Evolutionary conservation across 225 moss, liverwort and hornwort genomes (phyloP).

Genomic region (Polytrichum formosum): DNA sequence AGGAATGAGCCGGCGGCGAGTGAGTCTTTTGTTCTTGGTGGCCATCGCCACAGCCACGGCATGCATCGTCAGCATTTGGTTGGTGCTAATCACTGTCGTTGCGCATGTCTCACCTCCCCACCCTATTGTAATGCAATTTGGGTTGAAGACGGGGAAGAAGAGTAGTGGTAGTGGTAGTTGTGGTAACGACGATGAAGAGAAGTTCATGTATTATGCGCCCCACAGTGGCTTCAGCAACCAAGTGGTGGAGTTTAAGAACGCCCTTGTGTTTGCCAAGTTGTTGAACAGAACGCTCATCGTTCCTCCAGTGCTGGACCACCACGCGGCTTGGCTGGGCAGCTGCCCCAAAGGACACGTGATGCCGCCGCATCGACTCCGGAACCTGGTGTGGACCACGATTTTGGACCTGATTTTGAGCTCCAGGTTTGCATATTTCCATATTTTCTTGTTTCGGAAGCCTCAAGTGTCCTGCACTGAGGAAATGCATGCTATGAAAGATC

Average conservation of each 20-base stretch:
- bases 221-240: conserved; percentile 79
- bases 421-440: conserved; percentile 26
- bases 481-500: too few relatives aligned
- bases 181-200: conserved; percentile 15
- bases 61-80: too few relatives aligned
- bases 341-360: conserved; percentile 43
- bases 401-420: too few relatives aligned
- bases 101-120: too few relatives aligned
- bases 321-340: conserved; percentile 46
- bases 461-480: too few relatives aligned
- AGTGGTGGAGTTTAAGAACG: conserved; percentile 54
- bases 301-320: conserved; percentile 74
- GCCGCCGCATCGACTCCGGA: conserved; percentile 34
- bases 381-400: conserved; percentile 43
- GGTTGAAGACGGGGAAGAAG: background rate
- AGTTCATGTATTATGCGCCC: conserved; percentile 70
- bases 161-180: background rate
- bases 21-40: too few relatives aligned
- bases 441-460: background rate
- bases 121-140: too few relatives aligned
- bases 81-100: too few relatives aligned
- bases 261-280: conserved; percentile 57
- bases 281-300: conserved; percentile 73
- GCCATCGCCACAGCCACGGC: too few relatives aligned
- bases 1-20: too few relatives aligned